A percentile compares a stretch with the other conserved stretches of the same genome.
These are phyloP conservation scores for Heimioporus sp. DNA, from an alignment of 768 basidiomycete genomes.

Conservation along the genomic window DNA sequence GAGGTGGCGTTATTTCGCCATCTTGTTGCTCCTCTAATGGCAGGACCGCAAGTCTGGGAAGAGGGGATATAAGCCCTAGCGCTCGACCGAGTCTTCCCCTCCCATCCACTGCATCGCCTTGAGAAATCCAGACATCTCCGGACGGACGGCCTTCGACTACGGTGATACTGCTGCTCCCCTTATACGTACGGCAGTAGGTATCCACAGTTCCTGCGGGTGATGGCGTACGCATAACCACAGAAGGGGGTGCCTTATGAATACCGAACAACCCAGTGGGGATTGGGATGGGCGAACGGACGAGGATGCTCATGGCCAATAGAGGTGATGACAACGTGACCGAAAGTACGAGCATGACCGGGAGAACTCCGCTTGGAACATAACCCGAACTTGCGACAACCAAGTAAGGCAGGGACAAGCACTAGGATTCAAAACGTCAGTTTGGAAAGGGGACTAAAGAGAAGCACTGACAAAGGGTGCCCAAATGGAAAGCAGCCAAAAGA, in stretches of 20 bases:
- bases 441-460: neutral
- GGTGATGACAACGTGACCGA: slow-evolving; percentile 71
- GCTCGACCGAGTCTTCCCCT: slow-evolving; percentile 61
- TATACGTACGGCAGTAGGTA: slow-evolving; percentile 41
- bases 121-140: slow-evolving; percentile 71
- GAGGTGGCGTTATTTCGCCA: slow-evolving; percentile 51
- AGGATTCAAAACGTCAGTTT: neutral
- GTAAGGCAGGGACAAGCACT: slow-evolving; percentile 68
- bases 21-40: slow-evolving; percentile 44
- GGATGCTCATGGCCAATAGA: slow-evolving; percentile 57
- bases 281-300: slow-evolving; percentile 61
- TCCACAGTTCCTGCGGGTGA: slow-evolving; percentile 39
- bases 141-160: slow-evolving; percentile 70
- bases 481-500: slow-evolving; percentile 65
- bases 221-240: slow-evolving; percentile 41
- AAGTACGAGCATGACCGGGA: slow-evolving; percentile 53
- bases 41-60: slow-evolving; percentile 67
- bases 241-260: slow-evolving; percentile 40
- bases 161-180: slow-evolving; percentile 59
- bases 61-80: slow-evolving; percentile 58
- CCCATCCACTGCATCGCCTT: slow-evolving; percentile 70
- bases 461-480: slow-evolving; percentile 67
- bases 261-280: slow-evolving; percentile 69
- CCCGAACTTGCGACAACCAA: slow-evolving; percentile 42
- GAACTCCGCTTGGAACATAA: slow-evolving; percentile 36